Base-by-base conservation (phyloP, 1,284 basidiomycete species). In the Trichosporon ovoides region DNA sequence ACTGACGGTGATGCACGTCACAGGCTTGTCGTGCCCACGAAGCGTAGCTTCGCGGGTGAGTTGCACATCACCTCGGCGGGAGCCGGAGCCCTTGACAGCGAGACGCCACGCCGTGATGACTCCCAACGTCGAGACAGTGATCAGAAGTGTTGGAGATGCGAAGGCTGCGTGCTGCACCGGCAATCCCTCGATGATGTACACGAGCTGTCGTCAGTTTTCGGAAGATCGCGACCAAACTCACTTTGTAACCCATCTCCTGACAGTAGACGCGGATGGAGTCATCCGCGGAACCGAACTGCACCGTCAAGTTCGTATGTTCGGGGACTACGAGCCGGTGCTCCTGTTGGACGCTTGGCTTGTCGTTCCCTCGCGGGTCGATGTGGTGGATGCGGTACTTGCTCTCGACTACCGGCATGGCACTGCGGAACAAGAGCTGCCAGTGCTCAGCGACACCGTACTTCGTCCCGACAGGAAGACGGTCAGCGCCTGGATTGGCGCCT, bases 51-150 rank as follows among this genome's bases (percentile, higher is more conserved):
- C 83, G 34, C 88, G 80, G 3, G 81, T 75, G 34, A 83, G 53
- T 38, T 60, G 43, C 0, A 66, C 67, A 24, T 76, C 74, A 7
- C 73, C 71, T 4, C 66, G 62, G 38, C 62, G 64, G 38, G 57
- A 55, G 6, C 71, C 73, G 9, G 36, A 53, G n/a, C 61, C 61
- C 58, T 69, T 74, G 56, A 73, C 54, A 4, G 36, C 59, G 13
- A 89, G 66, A 52, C 81, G 84, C 91, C 91, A 95, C 13, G 91
- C 77, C 2, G 88, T 84, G 24, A 95, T 83, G 20, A 85, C 86
- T 58, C 85, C 85, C 66, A 90, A 87, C 19, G 81, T 81, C 9
- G 85, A 87, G 3, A 89, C 89, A 2, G 89, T 91, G n/a, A 89
- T 82, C 13, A 91, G 81, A 53, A 82, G 84, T 36, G 81, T 83